phyloP scores from a whole-genome alignment of 768 basidiomycete genomes.

The Exidia glandulosa region DNA sequence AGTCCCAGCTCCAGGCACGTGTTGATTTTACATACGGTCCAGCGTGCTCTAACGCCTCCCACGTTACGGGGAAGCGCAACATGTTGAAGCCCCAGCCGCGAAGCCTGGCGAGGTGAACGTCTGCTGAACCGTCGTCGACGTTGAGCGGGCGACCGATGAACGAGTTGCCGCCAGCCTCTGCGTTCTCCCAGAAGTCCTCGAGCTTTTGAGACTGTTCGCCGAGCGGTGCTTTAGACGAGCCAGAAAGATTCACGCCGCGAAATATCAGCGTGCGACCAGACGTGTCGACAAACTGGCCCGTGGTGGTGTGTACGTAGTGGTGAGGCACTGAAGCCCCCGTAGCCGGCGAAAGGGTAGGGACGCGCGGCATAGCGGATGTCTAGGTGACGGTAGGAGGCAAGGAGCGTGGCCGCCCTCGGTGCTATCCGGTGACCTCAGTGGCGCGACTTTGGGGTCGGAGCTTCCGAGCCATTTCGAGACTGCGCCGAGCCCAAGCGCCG shows the following conservation, averaged over 20 bases:
- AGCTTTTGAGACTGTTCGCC: conserved; percentile 55
- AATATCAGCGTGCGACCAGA: conserved; percentile 68
- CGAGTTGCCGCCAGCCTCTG: conserved; percentile 47
- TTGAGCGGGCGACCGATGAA: conserved; percentile 74
- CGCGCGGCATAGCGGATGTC: conserved; percentile 36
- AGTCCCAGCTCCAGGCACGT: conserved; percentile 5
- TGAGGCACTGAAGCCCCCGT: conserved; percentile 38
- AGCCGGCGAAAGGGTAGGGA: conserved; percentile 47
- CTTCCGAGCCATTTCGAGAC: too few relatives aligned
- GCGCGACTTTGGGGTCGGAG: too few relatives aligned
- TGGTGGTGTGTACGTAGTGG: conserved; percentile 47
- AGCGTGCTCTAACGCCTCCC: conserved; percentile 89
- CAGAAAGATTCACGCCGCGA: conserved; percentile 91
- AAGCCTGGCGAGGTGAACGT: conserved; percentile 77
- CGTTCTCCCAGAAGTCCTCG: conserved; percentile 74
- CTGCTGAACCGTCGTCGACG: conserved; percentile 74
- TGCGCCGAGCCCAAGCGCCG: too few relatives aligned
- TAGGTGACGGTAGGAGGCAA: too few relatives aligned
- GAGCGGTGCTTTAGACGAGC: conserved; percentile 75
- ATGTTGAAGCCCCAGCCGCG: conserved; percentile 91
- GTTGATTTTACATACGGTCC: conserved; percentile 68
- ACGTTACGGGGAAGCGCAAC: conserved; percentile 73
- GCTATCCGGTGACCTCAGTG: too few relatives aligned
- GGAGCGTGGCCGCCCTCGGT: too few relatives aligned
- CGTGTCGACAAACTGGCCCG: conserved; percentile 62